Evolutionary conservation across 73 alveolate species (phyloP), one percentile per base, ranked within the genome.

Genomic region (Paraurostyla sp.): DNA sequence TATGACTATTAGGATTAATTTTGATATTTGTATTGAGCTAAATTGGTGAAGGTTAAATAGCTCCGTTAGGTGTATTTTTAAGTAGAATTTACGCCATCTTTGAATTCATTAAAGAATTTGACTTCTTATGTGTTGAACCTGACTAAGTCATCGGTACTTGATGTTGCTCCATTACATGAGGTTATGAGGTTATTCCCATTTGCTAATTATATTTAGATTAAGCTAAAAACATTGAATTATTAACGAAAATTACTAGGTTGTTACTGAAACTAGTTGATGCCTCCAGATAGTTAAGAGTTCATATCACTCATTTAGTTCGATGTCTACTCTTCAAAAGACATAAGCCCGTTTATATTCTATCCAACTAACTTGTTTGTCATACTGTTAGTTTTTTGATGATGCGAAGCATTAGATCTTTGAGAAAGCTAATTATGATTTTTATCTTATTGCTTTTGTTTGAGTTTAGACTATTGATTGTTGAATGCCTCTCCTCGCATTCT

Each of bases 401-500:
- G 33, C 23, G 69, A 29, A 9, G 3, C 3, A 38, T 6, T 23
- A 1, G 33, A 65, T 23, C 46, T 9, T 38, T 35, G 46, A 2
- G 40, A 65, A 11, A 22, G 46, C 13, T 65, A 18, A 9, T 3
- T 65, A 15, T 18, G 1, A 38, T 65, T 18, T 1, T 33, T 11
- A 4, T 65, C 20, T 22, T 65, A 38, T 13, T 7, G 58, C 41
- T 65, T 22, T 38, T 33, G 16, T 6, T 65, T 11, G 40, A 9
- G 40, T 18, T 32, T 33, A 40, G 35, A 38, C 40, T 38, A 38
- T 20, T 65, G 35, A 40, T 65, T 65, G 35, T 25, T 65, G 82
- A 65, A 65, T 65, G 82, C 82, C 58, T 65, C 82, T 65, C 82
- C 82, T 65, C 82, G 82, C 82, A 65, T 65, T 65, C 82, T 65